Evolutionary conservation across 768 basidiomycete genomes (phyloP), one percentile per base, ranked within the genome.

Genomic region (Mycena filopes): DNA sequence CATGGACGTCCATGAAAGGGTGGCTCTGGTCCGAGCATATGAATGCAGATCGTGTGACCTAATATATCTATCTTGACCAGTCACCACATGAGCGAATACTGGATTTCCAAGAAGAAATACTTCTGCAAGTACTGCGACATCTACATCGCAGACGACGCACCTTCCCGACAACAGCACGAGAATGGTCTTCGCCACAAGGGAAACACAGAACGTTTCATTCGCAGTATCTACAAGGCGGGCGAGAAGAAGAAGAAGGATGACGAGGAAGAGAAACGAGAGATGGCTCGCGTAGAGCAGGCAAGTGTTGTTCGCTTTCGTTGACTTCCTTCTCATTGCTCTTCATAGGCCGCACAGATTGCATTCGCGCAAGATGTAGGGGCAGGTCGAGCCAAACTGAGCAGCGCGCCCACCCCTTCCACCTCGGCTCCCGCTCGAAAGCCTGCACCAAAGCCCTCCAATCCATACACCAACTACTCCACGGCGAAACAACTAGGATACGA

Each of bases 61-160:
- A 9, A 36, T 36, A n/a, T n/a, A n/a, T n/a, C n/a, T n/a, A n/a
- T n/a, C n/a, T n/a, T n/a, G n/a, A n/a, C n/a, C n/a, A n/a, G n/a
- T n/a, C n/a, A 40, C 36, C 55, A 29, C 38, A 96, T 95, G 94
- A 90, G 89, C 70, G 94, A 96, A 76, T 96, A 91, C 76, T 96
- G 95, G 94, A 91, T 96, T 67, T 94, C 94, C 26, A 89, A 93
- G 76, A 95, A 96, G 79, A 91, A 89, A 71, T 97, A 96, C 79
- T 92, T 87, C 75, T 98, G 96, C 89, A 95, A 96, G 76, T 98
- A 98, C 82, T 99, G 98, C 82, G 93, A 95, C 54, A 95, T 95
- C 67, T 98, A 91, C 81, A 98, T 99, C 66, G 87, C 95, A 55
- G 98, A 99, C 80, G 97, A 99, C 83, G 94, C 83, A 12, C 92